phyloP scores from a whole-genome alignment of 495 filamentous ascomycete species.

The Hypoxylon subgilvum region DNA sequence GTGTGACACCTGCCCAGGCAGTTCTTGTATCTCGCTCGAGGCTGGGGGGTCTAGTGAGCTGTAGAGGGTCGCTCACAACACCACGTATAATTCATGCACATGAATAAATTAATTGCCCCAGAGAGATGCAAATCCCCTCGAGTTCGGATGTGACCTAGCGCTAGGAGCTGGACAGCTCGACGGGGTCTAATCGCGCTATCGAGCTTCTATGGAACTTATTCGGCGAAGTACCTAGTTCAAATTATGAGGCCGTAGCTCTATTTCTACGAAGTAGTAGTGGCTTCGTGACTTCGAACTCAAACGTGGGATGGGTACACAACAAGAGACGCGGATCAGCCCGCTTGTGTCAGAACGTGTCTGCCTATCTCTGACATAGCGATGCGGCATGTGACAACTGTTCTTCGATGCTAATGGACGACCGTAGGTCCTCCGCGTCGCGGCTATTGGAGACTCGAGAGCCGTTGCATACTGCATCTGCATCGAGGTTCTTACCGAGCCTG shows the following conservation, averaged over 20 bases:
- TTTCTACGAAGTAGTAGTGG: constrained; percentile 3
- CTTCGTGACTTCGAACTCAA: neutral
- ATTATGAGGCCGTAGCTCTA: constrained; percentile 1
- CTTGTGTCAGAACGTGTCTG: constrained; percentile 7
- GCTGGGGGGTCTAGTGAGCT: neutral
- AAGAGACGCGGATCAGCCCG: constrained; percentile 30
- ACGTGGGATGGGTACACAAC: neutral
- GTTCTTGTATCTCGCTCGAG: neutral
- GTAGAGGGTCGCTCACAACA: constrained; percentile 8
- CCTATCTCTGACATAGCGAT: constrained; percentile 1
- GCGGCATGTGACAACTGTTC: constrained; percentile 27
- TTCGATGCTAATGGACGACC: constrained; percentile 11
- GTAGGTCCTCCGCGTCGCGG: constrained; percentile 8
- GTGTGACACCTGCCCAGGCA: constrained; percentile 1
- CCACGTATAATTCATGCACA: neutral
- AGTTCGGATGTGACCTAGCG: constrained; percentile 5
- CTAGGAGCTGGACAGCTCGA: neutral
- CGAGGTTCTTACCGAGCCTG: constrained; percentile 19
- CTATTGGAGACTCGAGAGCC: constrained; percentile 16
- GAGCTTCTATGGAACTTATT: constrained; percentile 1
- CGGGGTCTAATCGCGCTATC: constrained; percentile 1
- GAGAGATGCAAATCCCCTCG: constrained; percentile 5
- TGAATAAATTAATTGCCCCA: constrained; percentile 32
- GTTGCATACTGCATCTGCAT: constrained; percentile 12
- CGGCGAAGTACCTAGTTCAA: neutral